Base-by-base conservation (phyloP, 768 basidiomycete genomes). In the Lentinula edodes region DNA sequence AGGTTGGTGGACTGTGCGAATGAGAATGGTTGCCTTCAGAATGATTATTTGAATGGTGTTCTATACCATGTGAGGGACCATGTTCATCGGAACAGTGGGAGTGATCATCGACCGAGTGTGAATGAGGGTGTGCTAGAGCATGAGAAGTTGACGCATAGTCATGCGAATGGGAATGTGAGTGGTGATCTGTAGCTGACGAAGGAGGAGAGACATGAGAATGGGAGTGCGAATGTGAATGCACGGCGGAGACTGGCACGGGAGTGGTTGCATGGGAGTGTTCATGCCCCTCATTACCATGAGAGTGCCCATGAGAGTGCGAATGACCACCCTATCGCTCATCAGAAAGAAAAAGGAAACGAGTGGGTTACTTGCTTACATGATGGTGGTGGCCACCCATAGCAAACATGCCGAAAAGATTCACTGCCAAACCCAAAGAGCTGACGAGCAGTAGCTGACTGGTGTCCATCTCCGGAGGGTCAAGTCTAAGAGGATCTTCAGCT, bases 381-480 rank as follows among this genome's bases (percentile, higher is more conserved):
- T 93, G 91, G 70, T 90, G 89, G 71, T 95, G 93, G 3, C 94
- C 95, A 5, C 97, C 97, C 82, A 97, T 99, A 1, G 97, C 97
- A 70, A 95, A 92, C 94, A 99, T 97, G 41, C 97, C 97, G 67
- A 98, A 98, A 18, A 99, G 75, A 72, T 99, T 99, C 52, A 99
- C 94, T 1, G 80, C 93, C 9, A 99, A 77, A 7, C 97, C 97
- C 32, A 98, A 73, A 4, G 88, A 84, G 63, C 93, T 96, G 56
- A 99, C 90, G 1, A 97, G 78, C 43, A 99, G 74, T 0, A 99
- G 80, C 69, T 98, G 96, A 64, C 83, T 90, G 2, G 95, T 97
- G 66, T 93, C 95, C 94, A 99, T 99, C 68, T 98, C 95, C 1
- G 97, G 97, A 20, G 97, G 95, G 64, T 96, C 90, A 67, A 96